Percentiles rank a stretch among this genome's conserved stretches.
These are phyloP conservation scores for Waitea zeae DNA, from an alignment of 1,284 basidiomycete genomes.

Conservation along the genomic window DNA sequence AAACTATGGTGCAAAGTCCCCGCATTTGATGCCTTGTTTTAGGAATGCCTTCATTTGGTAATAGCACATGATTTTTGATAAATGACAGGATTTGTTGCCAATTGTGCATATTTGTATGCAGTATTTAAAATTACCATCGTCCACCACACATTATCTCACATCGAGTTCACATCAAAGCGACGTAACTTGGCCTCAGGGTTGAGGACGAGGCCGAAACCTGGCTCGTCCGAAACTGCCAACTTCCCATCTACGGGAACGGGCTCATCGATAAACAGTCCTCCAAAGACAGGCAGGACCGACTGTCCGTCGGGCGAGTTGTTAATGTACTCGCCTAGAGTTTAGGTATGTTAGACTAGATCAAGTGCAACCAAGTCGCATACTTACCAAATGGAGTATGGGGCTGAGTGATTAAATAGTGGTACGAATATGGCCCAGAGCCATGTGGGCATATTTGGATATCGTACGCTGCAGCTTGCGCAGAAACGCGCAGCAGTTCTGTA, in stretches of 20 bases:
- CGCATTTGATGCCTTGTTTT: too few relatives aligned
- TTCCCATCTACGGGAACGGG: conserved; percentile 24
- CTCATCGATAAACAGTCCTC: conserved; percentile 31
- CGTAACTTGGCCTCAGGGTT: conserved; percentile 20
- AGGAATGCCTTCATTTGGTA: too few relatives aligned
- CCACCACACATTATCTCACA: too few relatives aligned
- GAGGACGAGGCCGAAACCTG: conserved; percentile 29
- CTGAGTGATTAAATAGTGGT: conserved; percentile 19
- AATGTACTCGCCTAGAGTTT: conserved; percentile 23
- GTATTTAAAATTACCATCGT: too few relatives aligned
- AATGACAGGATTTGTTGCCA: too few relatives aligned
- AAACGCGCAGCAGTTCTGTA: conserved; percentile 31
- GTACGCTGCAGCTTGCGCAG: conserved; percentile 20
- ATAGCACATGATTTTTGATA: too few relatives aligned
- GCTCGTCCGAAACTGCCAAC: conserved; percentile 21
- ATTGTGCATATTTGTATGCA: too few relatives aligned
- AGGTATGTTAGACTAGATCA: conserved; percentile 15
- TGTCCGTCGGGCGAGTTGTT: conserved; percentile 32
- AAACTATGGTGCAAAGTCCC: too few relatives aligned
- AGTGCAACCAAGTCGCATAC: too few relatives aligned
- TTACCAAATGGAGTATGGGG: conserved; percentile 17
- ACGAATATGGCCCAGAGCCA: conserved; percentile 23
- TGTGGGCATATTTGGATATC: conserved; percentile 33
- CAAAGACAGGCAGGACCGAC: conserved; percentile 26
- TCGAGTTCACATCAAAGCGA: not conserved